Evolutionary conservation across 108 stramenopile genomes (phyloP).

Genomic region (Nitzschia sp.): DNA sequence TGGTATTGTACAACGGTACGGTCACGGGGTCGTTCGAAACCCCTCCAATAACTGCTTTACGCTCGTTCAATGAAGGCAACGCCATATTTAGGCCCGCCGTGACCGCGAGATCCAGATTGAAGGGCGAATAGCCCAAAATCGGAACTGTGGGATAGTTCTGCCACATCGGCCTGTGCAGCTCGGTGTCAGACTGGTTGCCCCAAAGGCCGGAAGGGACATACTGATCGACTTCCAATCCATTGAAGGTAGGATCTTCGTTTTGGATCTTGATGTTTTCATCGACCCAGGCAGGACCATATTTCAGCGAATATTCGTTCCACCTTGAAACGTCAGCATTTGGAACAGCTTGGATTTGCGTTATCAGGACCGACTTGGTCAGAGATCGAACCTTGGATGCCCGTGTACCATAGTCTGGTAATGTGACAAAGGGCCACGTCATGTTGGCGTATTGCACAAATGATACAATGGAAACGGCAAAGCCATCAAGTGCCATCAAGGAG

Average conservation of each 20-base stretch:
- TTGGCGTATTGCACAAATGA: slow-evolving; percentile 6
- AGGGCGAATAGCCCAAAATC: not conserved
- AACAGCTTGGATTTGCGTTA: slow-evolving; percentile 32
- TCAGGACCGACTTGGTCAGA: slow-evolving; percentile 27
- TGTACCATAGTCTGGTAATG: slow-evolving; percentile 42
- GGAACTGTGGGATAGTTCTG: slow-evolving; percentile 41
- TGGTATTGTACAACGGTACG: not conserved
- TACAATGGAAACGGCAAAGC: slow-evolving; percentile 29
- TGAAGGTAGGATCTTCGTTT: not conserved
- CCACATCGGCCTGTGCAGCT: slow-evolving; percentile 20
- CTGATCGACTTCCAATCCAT: not conserved
- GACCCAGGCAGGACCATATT: slow-evolving; percentile 22
- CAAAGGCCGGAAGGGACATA: slow-evolving; percentile 9
- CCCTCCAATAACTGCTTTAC: slow-evolving; percentile 10
- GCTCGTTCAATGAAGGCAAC: slow-evolving; percentile 33
- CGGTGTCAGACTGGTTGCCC: slow-evolving; percentile 32
- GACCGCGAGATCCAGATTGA: not conserved
- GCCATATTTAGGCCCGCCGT: not conserved
- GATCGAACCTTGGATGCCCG: slow-evolving; percentile 24
- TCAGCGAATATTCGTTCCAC: slow-evolving; percentile 42
- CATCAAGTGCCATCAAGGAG: slow-evolving; percentile 47
- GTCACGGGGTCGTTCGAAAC: slow-evolving; percentile 27
- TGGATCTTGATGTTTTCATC: slow-evolving; percentile 24
- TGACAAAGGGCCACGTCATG: slow-evolving; percentile 48
- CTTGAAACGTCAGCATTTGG: slow-evolving; percentile 8